These are phyloP conservation scores for Dalbergia cultrata DNA, from an alignment of 306 rosid species.

Conservation along the genomic window DNA sequence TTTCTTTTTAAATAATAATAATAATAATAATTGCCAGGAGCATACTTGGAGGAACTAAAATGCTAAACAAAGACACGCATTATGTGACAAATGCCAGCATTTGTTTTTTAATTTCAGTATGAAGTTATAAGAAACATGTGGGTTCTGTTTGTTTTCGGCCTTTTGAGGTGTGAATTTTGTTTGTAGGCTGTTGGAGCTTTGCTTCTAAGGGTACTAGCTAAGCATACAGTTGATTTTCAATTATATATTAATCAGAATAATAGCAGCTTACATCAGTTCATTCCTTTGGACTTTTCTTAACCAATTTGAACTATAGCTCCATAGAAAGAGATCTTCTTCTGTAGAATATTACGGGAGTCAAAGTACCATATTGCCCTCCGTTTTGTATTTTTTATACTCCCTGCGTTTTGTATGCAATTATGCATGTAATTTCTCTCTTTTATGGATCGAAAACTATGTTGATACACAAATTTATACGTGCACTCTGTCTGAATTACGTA, in stretches of 20 bases:
- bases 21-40: background rate
- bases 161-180: conserved; percentile 90
- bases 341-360: conserved; percentile 19
- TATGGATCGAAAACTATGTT: background rate
- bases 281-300: conserved; percentile 68
- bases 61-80: conserved; percentile 60
- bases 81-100: conserved; percentile 59
- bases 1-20: conserved; percentile 1
- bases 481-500: background rate
- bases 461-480: background rate
- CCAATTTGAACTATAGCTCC: conserved; percentile 48
- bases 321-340: conserved; percentile 30
- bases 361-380: conserved; percentile 52
- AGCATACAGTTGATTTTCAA: conserved; percentile 39
- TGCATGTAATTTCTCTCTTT: background rate
- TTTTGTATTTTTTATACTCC: background rate
- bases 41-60: conserved; percentile 49
- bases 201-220: conserved; percentile 53
- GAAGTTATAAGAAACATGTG: conserved; percentile 59
- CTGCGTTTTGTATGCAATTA: too few relatives aligned
- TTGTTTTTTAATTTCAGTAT: conserved; percentile 38
- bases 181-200: conserved; percentile 71
- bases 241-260: conserved; percentile 53
- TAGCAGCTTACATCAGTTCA: conserved; percentile 49
- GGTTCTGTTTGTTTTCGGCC: conserved; percentile 65